Base-by-base conservation (phyloP, 192 early-diverging fungal genomes). In the Coemansia pectinata region DNA sequence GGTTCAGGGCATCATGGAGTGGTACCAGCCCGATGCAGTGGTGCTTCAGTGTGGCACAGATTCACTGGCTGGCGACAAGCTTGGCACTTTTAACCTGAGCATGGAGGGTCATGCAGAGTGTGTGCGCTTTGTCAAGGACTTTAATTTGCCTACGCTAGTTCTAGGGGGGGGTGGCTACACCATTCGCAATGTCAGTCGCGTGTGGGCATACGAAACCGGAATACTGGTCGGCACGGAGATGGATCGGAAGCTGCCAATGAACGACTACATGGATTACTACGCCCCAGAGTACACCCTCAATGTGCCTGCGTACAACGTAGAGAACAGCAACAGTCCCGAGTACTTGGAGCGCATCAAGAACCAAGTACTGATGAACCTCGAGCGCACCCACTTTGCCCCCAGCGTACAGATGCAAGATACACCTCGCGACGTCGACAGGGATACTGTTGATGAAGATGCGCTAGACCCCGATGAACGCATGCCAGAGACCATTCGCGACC, bases 151-250 rank as follows among this genome's bases (percentile, higher is more conserved):
- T 27, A 87, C 96, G 85, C 73, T 99, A 25, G 90, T 97, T 36
- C 84, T 98, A 1, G 97, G 97, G 27, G 97, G 97, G 21, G 97
- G 97, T 21, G 97, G 97, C 12, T 99, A 99, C 72, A 99, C 97
- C 0, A 95, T 98, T 75, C 88, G 95, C 25, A 97, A 98, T 77
- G 95, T 97, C 4, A 91, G 94, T 36, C 88, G 97, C 5, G 90
- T 90, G 27, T 97, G 96, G 97, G 90, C 94, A 7, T 98, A 97
- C 77, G 97, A 99, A 72, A 99, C 97, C 4, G 86, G 89, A 10
- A 86, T 95, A 5, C 86, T 93, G 21, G 86, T 93, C 3, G 93
- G 92, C 45, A 81, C 88, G 19, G 90, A 94, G 63, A 79, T 91
- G 65, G 82, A 81, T 29, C 79, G 88, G 63, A 89, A 90, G 45